Conservation (phyloP, 2,329 filamentous ascomycete species). For the Trichoderma citrinoviride region DNA sequence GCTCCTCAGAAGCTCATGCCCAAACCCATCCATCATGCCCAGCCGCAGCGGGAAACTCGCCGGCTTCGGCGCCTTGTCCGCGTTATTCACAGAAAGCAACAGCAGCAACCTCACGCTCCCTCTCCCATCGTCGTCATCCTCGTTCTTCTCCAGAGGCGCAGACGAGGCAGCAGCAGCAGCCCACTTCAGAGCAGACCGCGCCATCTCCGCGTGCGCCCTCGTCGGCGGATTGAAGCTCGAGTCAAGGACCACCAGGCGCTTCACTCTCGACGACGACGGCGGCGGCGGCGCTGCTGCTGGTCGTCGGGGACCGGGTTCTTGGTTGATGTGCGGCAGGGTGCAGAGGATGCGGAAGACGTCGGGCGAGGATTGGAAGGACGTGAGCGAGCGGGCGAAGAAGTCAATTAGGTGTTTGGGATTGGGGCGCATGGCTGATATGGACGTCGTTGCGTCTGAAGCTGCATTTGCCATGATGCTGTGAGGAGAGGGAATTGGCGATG, state of each 20-base stretch:
- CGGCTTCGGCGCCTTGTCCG: conserved; percentile 64
- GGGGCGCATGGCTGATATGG: conserved; percentile 15
- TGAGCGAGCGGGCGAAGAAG: conserved; percentile 46
- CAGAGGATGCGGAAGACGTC: conserved; percentile 47
- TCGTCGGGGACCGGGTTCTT: background rate
- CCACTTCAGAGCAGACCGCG: conserved; percentile 44
- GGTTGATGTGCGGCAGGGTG: conserved; percentile 35
- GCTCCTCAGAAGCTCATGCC: conserved; percentile 48
- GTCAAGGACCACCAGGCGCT: conserved; percentile 57
- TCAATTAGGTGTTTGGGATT: conserved; percentile 34
- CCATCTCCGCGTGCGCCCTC: conserved; percentile 58
- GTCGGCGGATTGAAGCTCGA: conserved; percentile 70
- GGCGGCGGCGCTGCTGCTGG: too few relatives aligned
- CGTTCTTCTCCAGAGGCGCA: background rate
- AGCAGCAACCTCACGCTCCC: conserved; percentile 48
- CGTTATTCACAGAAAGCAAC: conserved; percentile 62
- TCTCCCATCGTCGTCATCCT: too few relatives aligned
- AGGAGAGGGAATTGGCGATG: background rate
- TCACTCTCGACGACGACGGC: conserved; percentile 16
- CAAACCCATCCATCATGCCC: conserved; percentile 69
- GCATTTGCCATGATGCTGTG: conserved; percentile 18
- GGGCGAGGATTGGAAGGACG: conserved; percentile 43
- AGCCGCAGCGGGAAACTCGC: conserved; percentile 66
- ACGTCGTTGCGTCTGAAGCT: background rate
- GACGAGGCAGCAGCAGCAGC: background rate